Conservation (phyloP, 495 filamentous ascomycete species). For the Apiosordaria backusii region DNA sequence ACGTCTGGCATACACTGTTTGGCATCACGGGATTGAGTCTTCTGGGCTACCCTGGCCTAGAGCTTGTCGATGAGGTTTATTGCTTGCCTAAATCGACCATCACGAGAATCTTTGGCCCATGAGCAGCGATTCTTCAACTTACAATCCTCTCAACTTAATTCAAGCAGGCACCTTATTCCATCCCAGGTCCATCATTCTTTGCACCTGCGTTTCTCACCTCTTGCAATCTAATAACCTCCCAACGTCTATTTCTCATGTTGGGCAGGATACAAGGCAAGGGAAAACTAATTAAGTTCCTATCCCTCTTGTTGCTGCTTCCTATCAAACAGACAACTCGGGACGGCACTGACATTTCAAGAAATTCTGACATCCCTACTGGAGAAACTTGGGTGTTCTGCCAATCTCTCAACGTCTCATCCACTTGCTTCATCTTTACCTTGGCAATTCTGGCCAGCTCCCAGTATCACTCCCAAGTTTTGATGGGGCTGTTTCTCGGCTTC, state of each 20-base stretch:
- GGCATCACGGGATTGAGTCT: conserved; percentile 86
- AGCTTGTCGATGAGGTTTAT: conserved; percentile 83
- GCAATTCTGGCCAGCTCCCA: not conserved
- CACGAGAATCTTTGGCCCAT: conserved; percentile 48
- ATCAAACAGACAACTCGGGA: not conserved
- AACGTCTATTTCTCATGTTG: conserved; percentile 43
- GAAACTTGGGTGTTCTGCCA: not conserved
- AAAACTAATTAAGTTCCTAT: conserved; percentile 42
- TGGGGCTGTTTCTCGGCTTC: too few species aligned
- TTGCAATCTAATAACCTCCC: conserved; percentile 73
- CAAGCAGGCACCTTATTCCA: not conserved
- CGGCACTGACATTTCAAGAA: not conserved
- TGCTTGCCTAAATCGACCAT: conserved; percentile 73
- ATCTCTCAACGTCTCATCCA: not conserved
- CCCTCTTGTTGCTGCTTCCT: conserved; percentile 5
- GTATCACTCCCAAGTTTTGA: not conserved
- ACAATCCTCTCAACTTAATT: not conserved
- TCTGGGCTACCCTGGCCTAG: conserved; percentile 67
- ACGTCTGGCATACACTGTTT: conserved; percentile 95
- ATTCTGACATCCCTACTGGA: not conserved
- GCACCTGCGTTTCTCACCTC: conserved; percentile 39
- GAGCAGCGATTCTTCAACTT: conserved; percentile 16
- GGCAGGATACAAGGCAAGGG: conserved; percentile 72
- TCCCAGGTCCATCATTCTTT: not conserved
- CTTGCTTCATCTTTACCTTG: not conserved